phyloP scores from a whole-genome alignment of 306 rosid species.

The Geum urbanum region DNA sequence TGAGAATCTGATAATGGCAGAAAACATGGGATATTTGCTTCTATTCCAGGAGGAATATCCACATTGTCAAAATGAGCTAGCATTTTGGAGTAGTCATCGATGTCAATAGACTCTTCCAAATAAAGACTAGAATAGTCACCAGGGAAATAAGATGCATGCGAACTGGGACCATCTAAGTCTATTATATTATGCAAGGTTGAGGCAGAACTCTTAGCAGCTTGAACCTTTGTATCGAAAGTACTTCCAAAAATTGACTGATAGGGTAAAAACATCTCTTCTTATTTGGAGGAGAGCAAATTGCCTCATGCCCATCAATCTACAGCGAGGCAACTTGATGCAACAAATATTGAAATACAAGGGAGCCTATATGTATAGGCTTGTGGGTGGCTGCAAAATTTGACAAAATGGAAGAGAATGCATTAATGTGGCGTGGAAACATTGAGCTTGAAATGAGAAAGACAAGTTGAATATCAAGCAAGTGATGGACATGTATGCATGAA shows the following conservation, averaged over 20 bases:
- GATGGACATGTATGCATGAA: no score
- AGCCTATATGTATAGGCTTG: no score
- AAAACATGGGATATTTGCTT: constrained; percentile 45
- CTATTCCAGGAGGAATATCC: constrained; percentile 67
- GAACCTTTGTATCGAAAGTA: constrained; percentile 29
- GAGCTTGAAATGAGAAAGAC: no score
- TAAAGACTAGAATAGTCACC: constrained; percentile 32
- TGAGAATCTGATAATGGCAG: constrained; percentile 38
- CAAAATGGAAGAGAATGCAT: no score
- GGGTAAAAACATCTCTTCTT: no score
- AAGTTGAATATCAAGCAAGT: no score
- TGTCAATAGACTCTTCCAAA: constrained; percentile 30
- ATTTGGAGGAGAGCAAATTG: no score
- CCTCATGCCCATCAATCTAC: no score
- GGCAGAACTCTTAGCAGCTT: constrained; percentile 14
- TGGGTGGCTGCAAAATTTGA: no score
- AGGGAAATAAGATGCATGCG: constrained; percentile 41
- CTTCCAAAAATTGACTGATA: constrained; percentile 22
- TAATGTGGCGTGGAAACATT: no score
- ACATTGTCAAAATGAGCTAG: constrained; percentile 61
- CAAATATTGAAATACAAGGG: no score
- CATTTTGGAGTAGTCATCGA: constrained; percentile 32
- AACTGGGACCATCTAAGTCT: constrained; percentile 44
- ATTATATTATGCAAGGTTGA: constrained; percentile 36
- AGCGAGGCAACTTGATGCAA: no score